phyloP scores from a whole-genome alignment of 352 stramenopile species.

The Albugo candida region DNA sequence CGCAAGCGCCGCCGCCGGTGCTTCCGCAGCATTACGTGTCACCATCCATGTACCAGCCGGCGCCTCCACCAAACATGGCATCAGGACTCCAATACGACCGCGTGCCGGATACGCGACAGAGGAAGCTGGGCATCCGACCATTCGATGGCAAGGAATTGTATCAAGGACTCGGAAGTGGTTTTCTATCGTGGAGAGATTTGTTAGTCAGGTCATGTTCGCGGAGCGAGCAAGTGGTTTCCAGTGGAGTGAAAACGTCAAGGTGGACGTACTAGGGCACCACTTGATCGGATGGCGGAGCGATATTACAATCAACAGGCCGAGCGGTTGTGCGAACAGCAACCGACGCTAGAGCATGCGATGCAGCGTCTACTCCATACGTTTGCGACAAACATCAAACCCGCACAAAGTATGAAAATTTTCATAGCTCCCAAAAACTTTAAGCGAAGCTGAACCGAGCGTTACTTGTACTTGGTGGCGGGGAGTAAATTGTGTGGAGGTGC shows the following conservation, averaged over 20 bases:
- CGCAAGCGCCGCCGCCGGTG: not conserved
- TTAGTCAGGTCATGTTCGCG: not conserved
- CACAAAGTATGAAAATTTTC: conserved; percentile 10
- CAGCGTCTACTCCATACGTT: conserved; percentile 1
- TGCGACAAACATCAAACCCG: conserved; percentile 5
- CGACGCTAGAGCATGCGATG: conserved; percentile 3
- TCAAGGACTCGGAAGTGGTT: conserved; percentile 1
- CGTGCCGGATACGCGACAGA: not conserved
- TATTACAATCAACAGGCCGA: conserved; percentile 10
- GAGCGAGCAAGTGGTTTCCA: not conserved
- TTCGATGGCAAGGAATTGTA: conserved; percentile 12
- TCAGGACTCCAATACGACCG: not conserved
- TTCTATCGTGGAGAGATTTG: conserved; percentile 1
- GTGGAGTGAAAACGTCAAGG: conserved; percentile 5
- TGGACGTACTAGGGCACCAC: conserved; percentile 3
- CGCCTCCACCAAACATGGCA: not conserved
- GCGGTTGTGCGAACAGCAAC: conserved; percentile 1
- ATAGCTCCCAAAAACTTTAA: conserved; percentile 3
- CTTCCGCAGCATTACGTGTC: not conserved
- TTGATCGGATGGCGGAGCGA: conserved; percentile 2
- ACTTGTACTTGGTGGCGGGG: conserved; percentile 8
- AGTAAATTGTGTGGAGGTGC: not conserved
- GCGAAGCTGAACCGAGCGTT: conserved; percentile 8
- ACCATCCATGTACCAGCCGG: not conserved
- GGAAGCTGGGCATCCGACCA: conserved; percentile 1